Evolutionary conservation across 768 basidiomycete species (phyloP).

Genomic region (Rhizopogon sp.): DNA sequence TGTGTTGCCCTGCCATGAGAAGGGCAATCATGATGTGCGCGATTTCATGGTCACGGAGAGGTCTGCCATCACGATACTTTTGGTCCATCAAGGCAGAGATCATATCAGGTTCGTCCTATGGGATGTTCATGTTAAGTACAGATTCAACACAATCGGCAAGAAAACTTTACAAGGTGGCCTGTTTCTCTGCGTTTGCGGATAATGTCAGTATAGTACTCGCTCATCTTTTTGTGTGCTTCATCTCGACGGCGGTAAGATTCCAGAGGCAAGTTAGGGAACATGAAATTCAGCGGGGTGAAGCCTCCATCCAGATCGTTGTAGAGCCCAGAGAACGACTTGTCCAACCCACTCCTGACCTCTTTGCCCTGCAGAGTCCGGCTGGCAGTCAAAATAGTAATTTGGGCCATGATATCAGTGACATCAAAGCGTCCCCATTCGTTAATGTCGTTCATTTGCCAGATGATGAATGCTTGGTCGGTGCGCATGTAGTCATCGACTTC

Average conservation of each 20-base stretch:
- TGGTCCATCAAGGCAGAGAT: slow-evolving; percentile 82
- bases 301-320: slow-evolving; percentile 92
- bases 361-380: slow-evolving; percentile 89
- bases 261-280: slow-evolving; percentile 91
- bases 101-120: slow-evolving; percentile 83
- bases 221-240: slow-evolving; percentile 87
- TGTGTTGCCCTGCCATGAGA: slow-evolving; percentile 99
- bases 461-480: slow-evolving; percentile 57
- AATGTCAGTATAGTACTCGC: slow-evolving; percentile 87
- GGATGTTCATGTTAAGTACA: slow-evolving; percentile 2
- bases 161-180: slow-evolving; percentile 30
- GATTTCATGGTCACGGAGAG: slow-evolving; percentile 83
- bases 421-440: slow-evolving; percentile 81
- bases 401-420: slow-evolving; percentile 64
- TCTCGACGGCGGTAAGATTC: slow-evolving; percentile 89
- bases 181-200: slow-evolving; percentile 64
- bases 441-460: slow-evolving; percentile 58
- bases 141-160: background rate
- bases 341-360: slow-evolving; percentile 75
- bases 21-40: slow-evolving; percentile 99
- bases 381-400: slow-evolving; percentile 94
- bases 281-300: slow-evolving; percentile 92
- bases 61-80: slow-evolving; percentile 75
- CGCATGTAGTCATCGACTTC: slow-evolving; percentile 70
- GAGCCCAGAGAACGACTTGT: slow-evolving; percentile 79